Evolutionary conservation across 73 alveolate genomes (phyloP), one percentile per base, ranked within the genome.

Genomic region (Effrenium voratum): DNA sequence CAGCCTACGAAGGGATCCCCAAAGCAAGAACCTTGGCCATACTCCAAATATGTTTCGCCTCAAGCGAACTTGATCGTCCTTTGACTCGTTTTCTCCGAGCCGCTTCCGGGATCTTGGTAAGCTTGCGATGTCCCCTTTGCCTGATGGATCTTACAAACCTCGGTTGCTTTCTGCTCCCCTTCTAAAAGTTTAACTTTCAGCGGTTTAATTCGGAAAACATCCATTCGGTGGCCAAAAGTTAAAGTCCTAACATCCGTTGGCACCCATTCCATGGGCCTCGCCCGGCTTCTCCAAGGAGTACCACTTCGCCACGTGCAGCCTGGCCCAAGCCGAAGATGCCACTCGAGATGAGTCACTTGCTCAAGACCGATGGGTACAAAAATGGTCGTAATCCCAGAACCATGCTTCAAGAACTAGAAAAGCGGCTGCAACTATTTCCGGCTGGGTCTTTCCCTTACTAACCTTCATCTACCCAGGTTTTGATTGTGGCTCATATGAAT

Each of bases 301-400:
- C 95, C 95, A 88, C 73, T 73, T 72, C 38, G 95, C 95, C 41
- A 73, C 81, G 22, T 88, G 95, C 13, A 43, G 95, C 95, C 95
- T 86, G 15, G 79, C 79, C 13, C 15, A 2, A n/a, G n/a, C n/a
- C n/a, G n/a, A n/a, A n/a, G n/a, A n/a, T n/a, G n/a, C n/a, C n/a
- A n/a, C n/a, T n/a, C n/a, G n/a, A n/a, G n/a, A n/a, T n/a, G n/a
- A n/a, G n/a, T n/a, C n/a, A n/a, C n/a, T n/a, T n/a, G n/a, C 72
- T 2, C 72, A 22, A 0, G 72, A 57, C 72, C 28, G 16, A 55
- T 57, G 16, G 72, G 3, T 22, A n/a, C 72, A 1, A 57, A 22
- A 2, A 57, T 22, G 28, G n/a, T 22, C 28, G 72, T 30, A 57
- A 57, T 57, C 16, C 28, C 16, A 22, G 1, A 22, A 57, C 72